Evolutionary conservation across 495 filamentous ascomycete genomes (phyloP).

Genomic region (Entonaema liquescens): DNA sequence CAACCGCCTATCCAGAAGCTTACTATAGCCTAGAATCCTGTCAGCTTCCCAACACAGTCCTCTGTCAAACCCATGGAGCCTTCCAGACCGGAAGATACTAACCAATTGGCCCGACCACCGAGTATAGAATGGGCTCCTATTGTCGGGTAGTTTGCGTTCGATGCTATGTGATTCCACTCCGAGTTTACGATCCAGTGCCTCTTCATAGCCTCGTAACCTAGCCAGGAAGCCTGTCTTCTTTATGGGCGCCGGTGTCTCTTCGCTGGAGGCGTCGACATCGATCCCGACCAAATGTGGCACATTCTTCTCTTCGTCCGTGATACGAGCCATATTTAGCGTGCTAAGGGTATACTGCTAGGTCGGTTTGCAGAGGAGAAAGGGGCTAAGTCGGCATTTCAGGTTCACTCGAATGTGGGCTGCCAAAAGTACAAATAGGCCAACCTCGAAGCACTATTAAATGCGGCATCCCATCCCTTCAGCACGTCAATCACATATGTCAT

Average conservation of each 20-base stretch:
- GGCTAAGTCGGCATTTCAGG: background rate
- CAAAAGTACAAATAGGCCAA: constrained; percentile 19
- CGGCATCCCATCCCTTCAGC: background rate
- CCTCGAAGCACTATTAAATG: background rate
- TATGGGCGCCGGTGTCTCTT: background rate
- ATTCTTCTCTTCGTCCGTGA: constrained; percentile 27
- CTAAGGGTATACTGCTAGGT: background rate
- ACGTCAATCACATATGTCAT: background rate
- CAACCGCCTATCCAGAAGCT: constrained; percentile 59
- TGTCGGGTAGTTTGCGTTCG: constrained; percentile 60
- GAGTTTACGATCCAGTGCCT: constrained; percentile 60
- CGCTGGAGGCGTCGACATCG: constrained; percentile 22
- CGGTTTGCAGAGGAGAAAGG: background rate
- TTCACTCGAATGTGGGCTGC: background rate
- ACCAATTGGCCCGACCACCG: constrained; percentile 45
- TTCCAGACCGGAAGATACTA: constrained; percentile 29
- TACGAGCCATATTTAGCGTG: constrained; percentile 10
- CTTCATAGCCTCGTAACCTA: constrained; percentile 53
- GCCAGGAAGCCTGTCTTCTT: constrained; percentile 6
- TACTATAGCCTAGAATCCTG: constrained; percentile 21
- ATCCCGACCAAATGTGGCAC: background rate
- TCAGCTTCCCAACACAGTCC: background rate
- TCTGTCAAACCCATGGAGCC: background rate
- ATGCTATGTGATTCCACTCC: constrained; percentile 64
- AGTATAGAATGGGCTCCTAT: constrained; percentile 50